Percentiles rank a stretch among this genome's conserved stretches.
Evolutionary conservation across 2,329 filamentous ascomycete species (phyloP).

Genomic region (Pyrenochaeta sp.): DNA sequence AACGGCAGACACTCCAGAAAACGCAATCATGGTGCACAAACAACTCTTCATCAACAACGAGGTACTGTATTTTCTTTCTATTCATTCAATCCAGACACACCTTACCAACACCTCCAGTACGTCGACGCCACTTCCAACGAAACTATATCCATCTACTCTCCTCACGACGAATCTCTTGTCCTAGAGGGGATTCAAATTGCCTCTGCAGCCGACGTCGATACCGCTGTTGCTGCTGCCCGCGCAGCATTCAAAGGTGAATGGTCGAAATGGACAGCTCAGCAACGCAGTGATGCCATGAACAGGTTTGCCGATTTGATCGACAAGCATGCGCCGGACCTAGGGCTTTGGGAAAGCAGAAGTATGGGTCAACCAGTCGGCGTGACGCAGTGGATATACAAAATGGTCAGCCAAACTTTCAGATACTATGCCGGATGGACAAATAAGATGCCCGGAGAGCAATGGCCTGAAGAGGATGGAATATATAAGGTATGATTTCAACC

Average conservation of each 20-base stretch:
- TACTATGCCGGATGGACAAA: slow-evolving; percentile 38
- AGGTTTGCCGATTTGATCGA: slow-evolving; percentile 36
- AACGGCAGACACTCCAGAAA: not conserved
- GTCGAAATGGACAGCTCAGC: slow-evolving; percentile 23
- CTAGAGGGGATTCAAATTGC: slow-evolving; percentile 33
- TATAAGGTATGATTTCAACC: slow-evolving; percentile 17
- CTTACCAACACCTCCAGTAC: slow-evolving; percentile 17
- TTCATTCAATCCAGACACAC: not conserved
- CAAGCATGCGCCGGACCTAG: slow-evolving; percentile 22
- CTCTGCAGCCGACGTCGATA: slow-evolving; percentile 34
- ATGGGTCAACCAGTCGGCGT: slow-evolving; percentile 25
- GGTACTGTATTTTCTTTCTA: slow-evolving; percentile 9
- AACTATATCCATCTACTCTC: slow-evolving; percentile 33
- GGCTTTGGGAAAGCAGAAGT: slow-evolving; percentile 20
- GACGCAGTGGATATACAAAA: slow-evolving; percentile 11
- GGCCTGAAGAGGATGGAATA: slow-evolving; percentile 27
- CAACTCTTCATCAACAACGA: slow-evolving; percentile 42
- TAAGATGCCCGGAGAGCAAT: slow-evolving; percentile 25
- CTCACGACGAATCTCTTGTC: slow-evolving; percentile 34
- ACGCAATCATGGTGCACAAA: slow-evolving; percentile 24
- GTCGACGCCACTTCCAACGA: slow-evolving; percentile 32
- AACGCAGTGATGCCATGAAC: slow-evolving; percentile 34
- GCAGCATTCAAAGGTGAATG: slow-evolving; percentile 34
- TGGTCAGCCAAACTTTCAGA: slow-evolving; percentile 22
- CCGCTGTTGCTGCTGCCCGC: slow-evolving; percentile 33